Evolutionary conservation across 148 eudicot species (phyloP).

Genomic region (Chenopodium berlandieri): DNA sequence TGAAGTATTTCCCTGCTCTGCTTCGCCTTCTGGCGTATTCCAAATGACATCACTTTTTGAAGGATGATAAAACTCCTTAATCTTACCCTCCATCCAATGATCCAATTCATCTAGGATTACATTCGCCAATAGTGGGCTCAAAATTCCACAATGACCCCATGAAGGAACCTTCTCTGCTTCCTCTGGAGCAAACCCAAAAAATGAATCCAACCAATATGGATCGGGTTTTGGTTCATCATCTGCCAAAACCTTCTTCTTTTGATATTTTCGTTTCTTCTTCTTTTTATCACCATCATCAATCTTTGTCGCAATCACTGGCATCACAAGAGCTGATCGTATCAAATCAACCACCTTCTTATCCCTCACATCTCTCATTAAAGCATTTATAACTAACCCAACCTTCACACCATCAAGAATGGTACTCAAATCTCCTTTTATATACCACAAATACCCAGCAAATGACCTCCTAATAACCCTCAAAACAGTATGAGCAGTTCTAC

Average conservation of each 20-base stretch:
- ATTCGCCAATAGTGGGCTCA: slow-evolving; percentile 78
- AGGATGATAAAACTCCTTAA: slow-evolving; percentile 72
- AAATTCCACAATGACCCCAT: slow-evolving; percentile 96
- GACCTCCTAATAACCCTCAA: slow-evolving; percentile 78
- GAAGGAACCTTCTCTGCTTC: slow-evolving; percentile 75
- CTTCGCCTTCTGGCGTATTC: slow-evolving; percentile 84
- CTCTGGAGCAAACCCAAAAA: slow-evolving; percentile 94
- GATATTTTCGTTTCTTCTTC: slow-evolving; percentile 72
- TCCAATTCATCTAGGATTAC: slow-evolving; percentile 81
- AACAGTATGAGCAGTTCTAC: slow-evolving; percentile 80
- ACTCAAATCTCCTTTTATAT: slow-evolving; percentile 85
- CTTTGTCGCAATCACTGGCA: slow-evolving; percentile 62
- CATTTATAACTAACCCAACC: slow-evolving; percentile 75
- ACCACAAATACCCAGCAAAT: slow-evolving; percentile 95
- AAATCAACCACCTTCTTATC: slow-evolving; percentile 91
- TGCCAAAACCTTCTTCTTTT: slow-evolving; percentile 76
- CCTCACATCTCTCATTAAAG: slow-evolving; percentile 84
- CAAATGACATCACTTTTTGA: slow-evolving; percentile 92
- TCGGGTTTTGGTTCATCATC: slow-evolving; percentile 97
- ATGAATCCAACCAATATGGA: slow-evolving; percentile 82
- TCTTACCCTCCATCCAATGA: slow-evolving; percentile 86
- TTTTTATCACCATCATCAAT: slow-evolving; percentile 48
- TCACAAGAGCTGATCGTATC: slow-evolving; percentile 68
- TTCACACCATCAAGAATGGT: slow-evolving; percentile 86
- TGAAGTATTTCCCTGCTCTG: slow-evolving; percentile 84